These are phyloP conservation scores for Fraxinus latifolia DNA, from an alignment of 305 asterid genomes.

Conservation along the genomic window DNA sequence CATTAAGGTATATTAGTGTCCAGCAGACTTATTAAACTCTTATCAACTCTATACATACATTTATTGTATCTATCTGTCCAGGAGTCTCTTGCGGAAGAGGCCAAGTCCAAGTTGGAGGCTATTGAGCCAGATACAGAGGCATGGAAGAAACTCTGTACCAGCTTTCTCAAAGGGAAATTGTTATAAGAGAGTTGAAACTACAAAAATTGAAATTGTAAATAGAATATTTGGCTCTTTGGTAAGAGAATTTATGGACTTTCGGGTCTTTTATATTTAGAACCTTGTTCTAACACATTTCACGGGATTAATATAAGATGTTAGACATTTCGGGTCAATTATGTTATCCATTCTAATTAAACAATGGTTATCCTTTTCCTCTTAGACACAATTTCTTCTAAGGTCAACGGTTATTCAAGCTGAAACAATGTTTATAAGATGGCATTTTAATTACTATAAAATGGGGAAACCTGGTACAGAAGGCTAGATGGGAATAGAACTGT, in stretches of 20 bases:
- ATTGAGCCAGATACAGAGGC: constrained; percentile 59
- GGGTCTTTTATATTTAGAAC: not conserved
- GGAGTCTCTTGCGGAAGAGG: constrained; percentile 55
- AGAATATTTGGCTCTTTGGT: not conserved
- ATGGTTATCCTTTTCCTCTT: not conserved
- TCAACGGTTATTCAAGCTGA: not conserved
- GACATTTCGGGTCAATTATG: not conserved
- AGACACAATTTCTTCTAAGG: not conserved
- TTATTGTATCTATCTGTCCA: not conserved
- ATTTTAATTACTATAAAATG: too few relatives aligned
- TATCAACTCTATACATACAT: not conserved
- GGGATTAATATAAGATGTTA: not conserved
- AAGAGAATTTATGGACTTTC: not conserved
- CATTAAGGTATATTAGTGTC: constrained; percentile 41
- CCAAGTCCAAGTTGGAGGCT: constrained; percentile 42
- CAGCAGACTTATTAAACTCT: not conserved
- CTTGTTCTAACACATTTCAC: not conserved
- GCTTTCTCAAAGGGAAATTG: constrained; percentile 68
- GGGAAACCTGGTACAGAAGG: not conserved
- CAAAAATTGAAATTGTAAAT: not conserved
- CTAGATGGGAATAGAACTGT: not conserved
- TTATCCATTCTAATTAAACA: not conserved
- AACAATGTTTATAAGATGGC: not conserved
- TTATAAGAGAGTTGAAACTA: constrained; percentile 24
- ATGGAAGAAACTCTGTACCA: constrained; percentile 66